Percentiles rank a stretch among this genome's conserved stretches.
Evolutionary conservation across 1,284 basidiomycete genomes (phyloP).

Genomic region (Dichomitus squalens): DNA sequence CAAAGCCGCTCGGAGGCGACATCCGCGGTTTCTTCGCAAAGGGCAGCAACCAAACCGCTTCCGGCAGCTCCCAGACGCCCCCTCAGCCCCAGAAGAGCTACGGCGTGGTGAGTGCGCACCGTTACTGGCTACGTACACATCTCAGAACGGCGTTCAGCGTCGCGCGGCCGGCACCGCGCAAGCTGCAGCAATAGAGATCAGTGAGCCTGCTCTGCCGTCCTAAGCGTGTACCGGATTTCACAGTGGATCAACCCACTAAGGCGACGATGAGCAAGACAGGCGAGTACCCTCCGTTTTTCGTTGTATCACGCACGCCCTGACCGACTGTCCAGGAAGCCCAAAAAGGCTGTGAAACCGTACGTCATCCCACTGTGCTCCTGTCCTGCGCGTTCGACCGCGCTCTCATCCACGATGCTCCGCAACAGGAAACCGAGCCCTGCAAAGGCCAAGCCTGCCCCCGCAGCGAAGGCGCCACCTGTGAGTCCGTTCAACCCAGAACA

Average conservation of each 20-base stretch:
- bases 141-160: background rate
- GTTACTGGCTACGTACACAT: background rate
- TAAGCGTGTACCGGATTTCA: background rate
- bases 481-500: background rate
- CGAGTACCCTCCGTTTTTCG: background rate
- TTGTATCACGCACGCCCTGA: background rate
- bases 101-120: constrained; percentile 13
- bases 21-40: constrained; percentile 48
- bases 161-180: background rate
- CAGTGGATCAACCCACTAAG: background rate
- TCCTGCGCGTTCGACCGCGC: background rate
- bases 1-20: constrained; percentile 39
- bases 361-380: background rate
- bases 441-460: background rate
- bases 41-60: constrained; percentile 15
- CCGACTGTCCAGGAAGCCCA: background rate
- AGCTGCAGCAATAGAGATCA: constrained; percentile 13
- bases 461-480: background rate
- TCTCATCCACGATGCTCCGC: background rate
- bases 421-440: background rate
- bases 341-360: constrained; percentile 2
- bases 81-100: constrained; percentile 5
- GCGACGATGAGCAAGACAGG: constrained; percentile 6
- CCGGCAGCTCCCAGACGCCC: constrained; percentile 17
- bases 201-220: constrained; percentile 3